Evolutionary conservation across 2,329 filamentous ascomycete genomes (phyloP), one percentile per base, ranked within the genome.

Genomic region (Botryotinia calthae): DNA sequence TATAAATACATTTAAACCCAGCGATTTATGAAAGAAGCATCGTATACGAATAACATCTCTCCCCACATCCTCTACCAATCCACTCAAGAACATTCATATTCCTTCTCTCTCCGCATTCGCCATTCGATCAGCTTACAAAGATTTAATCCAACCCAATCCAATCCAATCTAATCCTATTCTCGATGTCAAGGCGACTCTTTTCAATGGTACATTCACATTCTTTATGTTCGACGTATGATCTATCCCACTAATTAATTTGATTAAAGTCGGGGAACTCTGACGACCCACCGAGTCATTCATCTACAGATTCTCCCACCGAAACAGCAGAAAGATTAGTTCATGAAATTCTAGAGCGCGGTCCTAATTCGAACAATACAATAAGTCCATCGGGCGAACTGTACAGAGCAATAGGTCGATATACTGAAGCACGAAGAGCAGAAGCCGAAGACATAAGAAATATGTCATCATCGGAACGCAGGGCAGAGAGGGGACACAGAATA

Each of bases 361-460:
- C 81, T 75, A 77, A 81, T 72, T 74, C 81, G 25, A 77, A 81
- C 74, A 77, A 80, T 72, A 78, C 83, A 59, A 81, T 84, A 62
- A 84, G 82, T 67, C 82, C 82, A 31, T 85, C 83, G 40, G 82
- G 83, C 75, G 83, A 85, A 78, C 77, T 85, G 66, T 83, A 81
- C 74, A 79, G 82, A 76, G 81, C 82, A 68, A 82, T 85, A 82
- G 83, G 83, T 75, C 64, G 71, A 61, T 72, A 61, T n/a, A 46
- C 48, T 3, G 64, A 69, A 62, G 54, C 40, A 56, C 58, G 65
- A 40, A n/a, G 31, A 62, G 54, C 56, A 34, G 71, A 62, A 69
- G 34, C 48, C 18, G 22, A 46, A 72, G 68, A 51, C 8, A 22
- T 63, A 25, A 58, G 37, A 22, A 67, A 31, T 20, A 72, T 72